Evolutionary conservation across 495 filamentous ascomycete genomes (phyloP).

Genomic region (Peziza echinospora): DNA sequence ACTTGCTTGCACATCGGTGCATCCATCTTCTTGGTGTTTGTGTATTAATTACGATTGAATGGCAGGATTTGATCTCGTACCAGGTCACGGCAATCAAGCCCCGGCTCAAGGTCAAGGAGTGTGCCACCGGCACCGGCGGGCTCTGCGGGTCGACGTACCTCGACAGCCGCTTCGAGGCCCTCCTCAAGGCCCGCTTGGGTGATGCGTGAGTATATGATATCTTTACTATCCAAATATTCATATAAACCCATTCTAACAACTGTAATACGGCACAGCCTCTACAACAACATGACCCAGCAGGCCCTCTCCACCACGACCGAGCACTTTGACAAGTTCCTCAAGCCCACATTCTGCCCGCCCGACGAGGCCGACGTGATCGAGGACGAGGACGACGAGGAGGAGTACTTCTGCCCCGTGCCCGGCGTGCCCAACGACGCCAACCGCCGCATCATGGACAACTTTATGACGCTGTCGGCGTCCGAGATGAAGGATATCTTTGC

Average conservation of each 20-base stretch:
- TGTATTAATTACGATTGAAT: no score
- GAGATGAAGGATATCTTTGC: slow-evolving; percentile 44
- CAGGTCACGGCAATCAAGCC: slow-evolving; percentile 38
- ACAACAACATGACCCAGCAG: slow-evolving; percentile 34
- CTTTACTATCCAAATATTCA: no score
- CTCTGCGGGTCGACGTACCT: slow-evolving; percentile 47
- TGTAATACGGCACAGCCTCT: no score
- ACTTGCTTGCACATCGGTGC: no score
- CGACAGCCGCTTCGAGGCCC: slow-evolving; percentile 45
- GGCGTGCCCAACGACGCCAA: slow-evolving; percentile 47
- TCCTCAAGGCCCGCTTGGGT: slow-evolving; percentile 36
- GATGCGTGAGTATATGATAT: slow-evolving; percentile 28
- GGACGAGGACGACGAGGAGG: slow-evolving; percentile 42
- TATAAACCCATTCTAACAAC: no score
- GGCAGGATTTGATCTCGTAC: slow-evolving; percentile 44
- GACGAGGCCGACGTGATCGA: slow-evolving; percentile 1
- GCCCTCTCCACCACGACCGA: slow-evolving; percentile 49
- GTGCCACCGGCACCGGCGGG: slow-evolving; percentile 39
- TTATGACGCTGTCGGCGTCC: slow-evolving; percentile 35
- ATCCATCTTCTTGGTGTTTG: no score
- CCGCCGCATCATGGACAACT: slow-evolving; percentile 36
- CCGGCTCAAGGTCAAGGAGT: slow-evolving; percentile 36
- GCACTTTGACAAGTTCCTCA: slow-evolving; percentile 44
- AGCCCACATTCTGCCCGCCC: slow-evolving; percentile 39
- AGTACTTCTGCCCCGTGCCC: slow-evolving; percentile 52